Base-by-base conservation (phyloP, 345 rosid species). In the Rhodomyrtus tomentosa region DNA sequence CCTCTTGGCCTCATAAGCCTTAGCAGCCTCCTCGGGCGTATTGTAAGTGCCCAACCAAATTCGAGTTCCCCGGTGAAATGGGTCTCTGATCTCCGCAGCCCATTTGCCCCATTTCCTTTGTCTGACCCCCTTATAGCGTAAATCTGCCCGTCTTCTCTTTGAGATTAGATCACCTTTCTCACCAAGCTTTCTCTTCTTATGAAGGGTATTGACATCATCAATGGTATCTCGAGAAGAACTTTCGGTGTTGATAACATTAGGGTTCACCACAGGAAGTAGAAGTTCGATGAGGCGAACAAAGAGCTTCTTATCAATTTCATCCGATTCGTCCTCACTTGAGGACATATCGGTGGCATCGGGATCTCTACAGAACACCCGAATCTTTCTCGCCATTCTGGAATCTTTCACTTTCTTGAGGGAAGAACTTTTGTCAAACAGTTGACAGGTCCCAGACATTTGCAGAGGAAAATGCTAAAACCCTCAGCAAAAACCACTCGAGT, bases 281-380 rank as follows among this genome's bases (percentile, higher is more conserved):
- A 92, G 85, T 50, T 68, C 62, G 38, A 98, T 91, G 87, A 95
- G 98, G 22, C 90, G 88, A 51, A 95, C 91, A 36, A 95, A 87
- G 53, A 95, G 90, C 84, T 92, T 95, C 25, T 84, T 58, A 5
- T 83, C 88, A 25, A 40, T 50, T 53, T 76, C 87, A 45, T n/a
- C 91, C 0, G 87, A 86, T 85, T 96, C 99, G 58, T 96, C 99
- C 56, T 95, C 99, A 45, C 95, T 88, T 0, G 99, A 95, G 80
- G 95, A 95, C 18, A 92, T 86, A 83, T 97, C 99, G 10, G 99
- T 98, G 12, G 99, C 99, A 82, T 95, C 92, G 36, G 99, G 98
- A 89, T 98, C 99, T 29, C 89, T 86, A 25, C 89, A 94, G 84
- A 92, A 90, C 18, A 98, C 91, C 6, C 98, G 94, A 82, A 98